phyloP scores from a whole-genome alignment of 768 basidiomycete genomes.

The Pleurotus eryngii region DNA sequence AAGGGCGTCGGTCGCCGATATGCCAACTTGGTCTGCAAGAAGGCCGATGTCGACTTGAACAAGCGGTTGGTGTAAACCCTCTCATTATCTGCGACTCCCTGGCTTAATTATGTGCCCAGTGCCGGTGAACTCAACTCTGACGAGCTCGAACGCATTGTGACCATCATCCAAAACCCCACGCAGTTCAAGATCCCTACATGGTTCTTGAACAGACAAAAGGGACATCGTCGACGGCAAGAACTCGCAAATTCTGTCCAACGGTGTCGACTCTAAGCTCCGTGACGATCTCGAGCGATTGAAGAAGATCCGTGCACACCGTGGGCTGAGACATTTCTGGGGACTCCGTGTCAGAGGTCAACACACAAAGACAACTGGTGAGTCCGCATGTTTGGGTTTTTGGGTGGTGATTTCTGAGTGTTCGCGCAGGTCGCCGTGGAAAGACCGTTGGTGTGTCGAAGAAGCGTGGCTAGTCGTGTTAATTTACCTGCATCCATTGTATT shows the following conservation, averaged over 20 bases:
- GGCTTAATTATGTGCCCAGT: conserved; percentile 38
- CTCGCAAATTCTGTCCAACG: conserved; percentile 93
- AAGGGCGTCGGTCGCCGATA: conserved; percentile 99
- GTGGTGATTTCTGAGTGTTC: neutral
- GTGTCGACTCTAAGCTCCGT: conserved; percentile 95
- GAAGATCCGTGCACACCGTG: conserved; percentile 98
- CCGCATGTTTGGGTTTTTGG: neutral
- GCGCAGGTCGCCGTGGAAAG: conserved; percentile 86
- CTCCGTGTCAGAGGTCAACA: conserved; percentile 97
- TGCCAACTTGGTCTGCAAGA: conserved; percentile 99
- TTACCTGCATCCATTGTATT: conserved; percentile 1
- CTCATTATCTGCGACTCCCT: neutral
- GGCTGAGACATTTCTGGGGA: conserved; percentile 91
- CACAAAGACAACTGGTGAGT: conserved; percentile 95
- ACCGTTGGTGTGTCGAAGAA: conserved; percentile 97
- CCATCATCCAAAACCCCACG: conserved; percentile 98
- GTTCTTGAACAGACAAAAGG: conserved; percentile 99
- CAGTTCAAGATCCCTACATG: conserved; percentile 99
- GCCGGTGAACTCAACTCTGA: conserved; percentile 99
- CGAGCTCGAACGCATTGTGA: conserved; percentile 97
- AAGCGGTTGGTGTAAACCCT: conserved; percentile 74
- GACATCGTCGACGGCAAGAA: conserved; percentile 98
- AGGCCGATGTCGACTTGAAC: conserved; percentile 97
- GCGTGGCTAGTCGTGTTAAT: conserved; percentile 40
- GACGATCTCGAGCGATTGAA: conserved; percentile 98